Conservation (phyloP, 768 basidiomycete species). For the Boletus subcaerulescens region DNA sequence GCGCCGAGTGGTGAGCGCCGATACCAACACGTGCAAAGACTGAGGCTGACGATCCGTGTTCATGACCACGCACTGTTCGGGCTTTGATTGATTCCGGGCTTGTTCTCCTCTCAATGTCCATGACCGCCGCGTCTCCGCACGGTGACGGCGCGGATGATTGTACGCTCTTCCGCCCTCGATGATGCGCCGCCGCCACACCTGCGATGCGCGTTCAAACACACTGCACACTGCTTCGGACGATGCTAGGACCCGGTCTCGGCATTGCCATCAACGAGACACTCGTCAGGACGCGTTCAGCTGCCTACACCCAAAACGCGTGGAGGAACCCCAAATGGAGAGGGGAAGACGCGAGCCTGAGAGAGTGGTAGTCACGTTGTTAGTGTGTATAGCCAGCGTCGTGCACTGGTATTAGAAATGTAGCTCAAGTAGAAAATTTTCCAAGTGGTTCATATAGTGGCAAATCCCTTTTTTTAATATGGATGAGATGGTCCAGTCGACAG, state of each 20-base stretch:
- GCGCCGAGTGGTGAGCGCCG: conserved; percentile 37
- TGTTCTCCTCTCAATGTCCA: background rate
- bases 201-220: background rate
- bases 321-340: conserved; percentile 50
- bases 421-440: background rate
- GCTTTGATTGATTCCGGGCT: background rate
- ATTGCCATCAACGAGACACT: conserved; percentile 58
- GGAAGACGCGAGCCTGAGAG: conserved; percentile 49
- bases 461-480: background rate
- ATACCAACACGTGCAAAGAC: background rate
- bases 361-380: conserved; percentile 40
- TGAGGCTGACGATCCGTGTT: background rate
- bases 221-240: background rate
- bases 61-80: background rate
- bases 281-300: conserved; percentile 35
- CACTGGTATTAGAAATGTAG: background rate
- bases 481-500: background rate
- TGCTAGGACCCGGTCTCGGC: conserved; percentile 54
- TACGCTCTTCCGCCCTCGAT: background rate
- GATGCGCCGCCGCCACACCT: background rate
- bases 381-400: too few species aligned
- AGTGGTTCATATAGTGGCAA: too few species aligned
- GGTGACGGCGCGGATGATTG: background rate
- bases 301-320: conserved; percentile 17
- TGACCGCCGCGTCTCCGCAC: background rate